Base-by-base conservation (phyloP, 2,329 filamentous ascomycete genomes). In the Fusarium globosum region DNA sequence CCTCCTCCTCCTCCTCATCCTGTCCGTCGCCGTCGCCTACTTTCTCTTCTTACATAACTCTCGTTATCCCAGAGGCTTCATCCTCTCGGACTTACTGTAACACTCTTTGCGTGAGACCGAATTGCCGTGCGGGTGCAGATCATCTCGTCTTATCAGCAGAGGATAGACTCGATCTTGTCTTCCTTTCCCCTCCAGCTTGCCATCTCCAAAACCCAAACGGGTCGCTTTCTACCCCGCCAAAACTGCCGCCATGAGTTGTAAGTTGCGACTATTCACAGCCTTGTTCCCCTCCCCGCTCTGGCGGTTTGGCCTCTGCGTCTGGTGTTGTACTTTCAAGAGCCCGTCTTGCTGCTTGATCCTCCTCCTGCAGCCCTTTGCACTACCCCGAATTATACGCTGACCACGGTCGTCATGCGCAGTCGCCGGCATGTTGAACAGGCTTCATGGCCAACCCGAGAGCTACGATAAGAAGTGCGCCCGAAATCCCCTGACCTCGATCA, bases 371-470 rank as follows among this genome's bases (percentile, higher is more conserved):
- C 45, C 62, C 43, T 61, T 51, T 23, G 28, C 42, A 43, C n/a
- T 41, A 28, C 46, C 52, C 20, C 26, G 51, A 51, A 61, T 21
- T 14, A 70, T 67, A 56, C 66, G 78, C 78, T 79, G 71, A 79
- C 73, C 51, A 70, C 73, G 61, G 43, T 60, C 33, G 61, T 64
- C 56, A 68, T 64, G 38, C 73, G 45, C 70, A 97, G 95, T 97
- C 86, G 87, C 92, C 77, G 93, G 89, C 81, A 97, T 98, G 94
- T 88, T 98, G 79, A 97, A 96, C 86, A 95, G 96, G 89, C 93
- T 98, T 80, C 94, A 97, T 80, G 95, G 95, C 83, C 96, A 98
- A 86, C 96, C 96, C 77, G 95, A 97, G 78, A 98, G 94, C 86
- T 99, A 99, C 87, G 96, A 98, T 82, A 97, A 97, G 86, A 99